Conservation (phyloP, 805 yeast genomes). For the Metschnikowia corniflorae region DNA sequence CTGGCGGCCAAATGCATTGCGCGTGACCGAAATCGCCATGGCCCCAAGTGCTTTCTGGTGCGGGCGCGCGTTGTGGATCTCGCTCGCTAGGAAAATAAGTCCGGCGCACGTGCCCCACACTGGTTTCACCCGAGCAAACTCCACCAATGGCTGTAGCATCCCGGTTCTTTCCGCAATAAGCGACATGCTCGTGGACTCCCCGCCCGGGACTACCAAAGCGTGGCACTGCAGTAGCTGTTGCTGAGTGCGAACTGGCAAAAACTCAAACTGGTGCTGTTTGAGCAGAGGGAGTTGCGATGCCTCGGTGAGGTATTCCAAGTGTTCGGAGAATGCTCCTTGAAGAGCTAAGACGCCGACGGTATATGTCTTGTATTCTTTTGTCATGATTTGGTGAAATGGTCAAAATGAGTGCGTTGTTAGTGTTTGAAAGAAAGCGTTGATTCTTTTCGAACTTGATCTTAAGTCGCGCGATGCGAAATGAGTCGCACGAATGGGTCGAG, state of each 20-base stretch:
- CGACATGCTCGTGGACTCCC: slow-evolving; percentile 69
- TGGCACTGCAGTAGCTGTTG: slow-evolving; percentile 49
- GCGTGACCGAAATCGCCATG: slow-evolving; percentile 55
- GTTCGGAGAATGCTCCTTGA: slow-evolving; percentile 79
- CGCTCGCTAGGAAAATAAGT: slow-evolving; percentile 58
- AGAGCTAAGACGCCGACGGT: slow-evolving; percentile 68
- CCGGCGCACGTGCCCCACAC: slow-evolving; percentile 92
- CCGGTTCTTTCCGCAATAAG: slow-evolving; percentile 64
- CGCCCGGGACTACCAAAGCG: slow-evolving; percentile 69
- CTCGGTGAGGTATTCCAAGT: slow-evolving; percentile 35
- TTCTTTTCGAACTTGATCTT: too few relatives aligned
- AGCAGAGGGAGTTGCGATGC: slow-evolving; percentile 12
- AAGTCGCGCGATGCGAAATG: too few relatives aligned
- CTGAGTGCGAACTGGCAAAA: slow-evolving; percentile 49
- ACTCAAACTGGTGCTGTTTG: slow-evolving; percentile 22
- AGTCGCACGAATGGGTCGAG: too few relatives aligned
- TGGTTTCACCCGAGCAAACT: slow-evolving; percentile 48
- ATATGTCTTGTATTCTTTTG: slow-evolving; percentile 1
- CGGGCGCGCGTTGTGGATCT: slow-evolving; percentile 48
- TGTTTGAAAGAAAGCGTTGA: too few relatives aligned
- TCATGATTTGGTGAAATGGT: neutral
- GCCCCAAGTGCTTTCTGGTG: slow-evolving; percentile 62
- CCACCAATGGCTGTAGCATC: slow-evolving; percentile 50
- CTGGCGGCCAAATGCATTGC: slow-evolving; percentile 82
- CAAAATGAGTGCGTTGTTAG: too few relatives aligned